Evolutionary conservation across 345 rosid genomes (phyloP), one percentile per base, ranked within the genome.

Genomic region (Murraya koenigii): DNA sequence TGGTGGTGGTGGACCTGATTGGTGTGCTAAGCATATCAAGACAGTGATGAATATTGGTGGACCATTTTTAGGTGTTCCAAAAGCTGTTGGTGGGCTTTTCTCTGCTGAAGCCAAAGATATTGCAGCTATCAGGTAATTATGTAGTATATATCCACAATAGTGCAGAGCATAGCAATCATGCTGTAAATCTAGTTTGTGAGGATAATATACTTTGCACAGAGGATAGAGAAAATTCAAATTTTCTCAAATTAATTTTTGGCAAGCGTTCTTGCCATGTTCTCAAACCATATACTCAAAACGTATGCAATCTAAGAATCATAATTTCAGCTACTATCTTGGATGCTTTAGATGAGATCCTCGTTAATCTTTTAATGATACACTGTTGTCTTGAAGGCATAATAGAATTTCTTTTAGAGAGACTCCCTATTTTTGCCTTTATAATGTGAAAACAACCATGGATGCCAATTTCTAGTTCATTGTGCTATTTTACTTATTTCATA

Each of bases 21-120:
- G 98, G 99, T 96, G 99, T 73, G 81, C 98, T 1, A 96, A 91
- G 86, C 84, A 96, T 90, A 93, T 96, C 71, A 96, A 94, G 81
- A 91, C 99, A 4, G 93, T 96, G 78, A 80, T 96, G 86, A 96
- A 96, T 70, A 94, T 96, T 52, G 99, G 97, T 70, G 97, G 95
- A 47, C 98, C 99, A 7, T 88, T 96, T 85, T 86, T 96, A 78
- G 99, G 99, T 56, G 97, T 93, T 82, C 97, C 99, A 54, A 96
- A 96, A 83, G 91, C 97, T 70, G 84, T 92, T 32, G 66, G 94
- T 28, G 97, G 98, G 44, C 94, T 96, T 82, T 93, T 96, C 90
- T 94, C 99, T 10, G 88, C 97, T 54, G 99, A 96, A 86, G 98
- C 95, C 19, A 94, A 81, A 85, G 98, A 94, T 88, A 86, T 96